Evolutionary conservation across 2,329 filamentous ascomycete species (phyloP).

Genomic region (Teratosphaeria gauchensis): DNA sequence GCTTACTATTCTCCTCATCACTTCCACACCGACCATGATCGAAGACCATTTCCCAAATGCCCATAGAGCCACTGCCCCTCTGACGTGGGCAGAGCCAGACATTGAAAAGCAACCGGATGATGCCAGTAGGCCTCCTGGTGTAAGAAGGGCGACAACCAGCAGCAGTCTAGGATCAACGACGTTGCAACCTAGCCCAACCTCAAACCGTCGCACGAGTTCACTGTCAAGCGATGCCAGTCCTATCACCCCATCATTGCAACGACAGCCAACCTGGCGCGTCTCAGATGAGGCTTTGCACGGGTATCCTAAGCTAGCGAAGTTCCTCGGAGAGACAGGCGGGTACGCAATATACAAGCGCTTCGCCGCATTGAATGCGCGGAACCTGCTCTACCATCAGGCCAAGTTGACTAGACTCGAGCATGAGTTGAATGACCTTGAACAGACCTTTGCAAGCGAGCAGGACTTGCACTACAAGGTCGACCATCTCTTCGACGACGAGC

Average conservation of each 20-base stretch:
- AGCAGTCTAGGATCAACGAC: constrained; percentile 4
- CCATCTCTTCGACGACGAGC: constrained; percentile 7
- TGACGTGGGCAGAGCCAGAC: background rate
- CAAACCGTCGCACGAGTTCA: background rate
- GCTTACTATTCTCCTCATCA: background rate
- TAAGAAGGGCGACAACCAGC: background rate
- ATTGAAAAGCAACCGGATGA: background rate
- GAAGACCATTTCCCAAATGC: background rate
- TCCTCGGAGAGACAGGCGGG: constrained; percentile 9
- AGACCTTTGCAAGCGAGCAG: constrained; percentile 6
- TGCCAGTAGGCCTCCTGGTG: background rate
- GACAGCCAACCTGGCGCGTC: constrained; percentile 5
- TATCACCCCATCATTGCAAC: constrained; percentile 3
- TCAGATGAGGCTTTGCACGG: constrained; percentile 11
- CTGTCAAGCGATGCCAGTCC: background rate
- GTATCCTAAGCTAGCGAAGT: constrained; percentile 13
- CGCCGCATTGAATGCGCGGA: constrained; percentile 14
- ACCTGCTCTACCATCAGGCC: constrained; percentile 19
- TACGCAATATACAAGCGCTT: constrained; percentile 18
- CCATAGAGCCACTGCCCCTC: background rate
- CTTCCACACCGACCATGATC: background rate
- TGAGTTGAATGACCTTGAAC: constrained; percentile 13
- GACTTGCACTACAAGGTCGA: constrained; percentile 11
- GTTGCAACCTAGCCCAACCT: constrained; percentile 1
- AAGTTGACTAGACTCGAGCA: constrained; percentile 16